phyloP scores from a whole-genome alignment of 805 yeast genomes.

The Candida saitoana region DNA sequence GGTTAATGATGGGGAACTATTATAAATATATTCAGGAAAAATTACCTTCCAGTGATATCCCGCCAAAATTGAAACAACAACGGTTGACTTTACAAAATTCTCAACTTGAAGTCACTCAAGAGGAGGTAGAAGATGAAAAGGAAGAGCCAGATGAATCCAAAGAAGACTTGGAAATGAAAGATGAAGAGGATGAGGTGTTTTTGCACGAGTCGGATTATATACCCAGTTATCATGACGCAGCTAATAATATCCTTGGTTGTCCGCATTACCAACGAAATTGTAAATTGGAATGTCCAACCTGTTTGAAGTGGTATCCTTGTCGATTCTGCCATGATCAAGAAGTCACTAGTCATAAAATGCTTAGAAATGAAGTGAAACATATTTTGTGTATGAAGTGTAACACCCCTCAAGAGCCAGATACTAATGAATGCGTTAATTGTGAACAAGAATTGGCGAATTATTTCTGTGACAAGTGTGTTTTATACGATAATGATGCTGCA shows the following conservation, averaged over 20 bases:
- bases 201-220: conserved; percentile 45
- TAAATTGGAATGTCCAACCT: conserved; percentile 74
- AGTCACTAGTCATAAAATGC: conserved; percentile 51
- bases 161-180: conserved; percentile 10
- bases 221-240: conserved; percentile 46
- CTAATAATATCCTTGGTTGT: conserved; percentile 62
- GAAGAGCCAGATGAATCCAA: neutral
- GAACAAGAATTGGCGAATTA: conserved; percentile 65
- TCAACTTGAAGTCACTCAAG: conserved; percentile 9
- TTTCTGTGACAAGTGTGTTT: conserved; percentile 71
- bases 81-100: conserved; percentile 14
- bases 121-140: conserved; percentile 7
- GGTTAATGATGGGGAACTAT: conserved; percentile 66
- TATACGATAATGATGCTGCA: conserved; percentile 74
- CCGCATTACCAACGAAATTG: conserved; percentile 79
- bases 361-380: conserved; percentile 56
- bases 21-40: conserved; percentile 43
- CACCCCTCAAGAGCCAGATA: conserved; percentile 68
- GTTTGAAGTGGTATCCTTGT: conserved; percentile 75
- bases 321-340: conserved; percentile 80
- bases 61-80: conserved; percentile 13
- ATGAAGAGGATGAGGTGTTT: conserved; percentile 39
- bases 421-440: conserved; percentile 66
- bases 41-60: conserved; percentile 14
- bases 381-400: conserved; percentile 79